Evolutionary conservation across 2,329 filamentous ascomycete species (phyloP), one percentile per base, ranked within the genome.

Genomic region (Pleoardoris graminearum): DNA sequence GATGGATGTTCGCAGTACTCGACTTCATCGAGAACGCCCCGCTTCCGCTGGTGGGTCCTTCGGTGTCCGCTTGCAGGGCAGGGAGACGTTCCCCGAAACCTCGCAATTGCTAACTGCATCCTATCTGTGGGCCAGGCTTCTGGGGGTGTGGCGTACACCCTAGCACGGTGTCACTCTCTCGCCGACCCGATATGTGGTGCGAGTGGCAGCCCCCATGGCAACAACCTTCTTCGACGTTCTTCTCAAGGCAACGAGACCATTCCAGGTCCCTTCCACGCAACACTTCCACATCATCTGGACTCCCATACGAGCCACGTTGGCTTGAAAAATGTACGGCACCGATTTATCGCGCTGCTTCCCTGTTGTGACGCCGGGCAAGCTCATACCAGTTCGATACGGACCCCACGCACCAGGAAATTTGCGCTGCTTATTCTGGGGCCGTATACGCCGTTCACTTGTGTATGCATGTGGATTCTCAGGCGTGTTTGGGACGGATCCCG

Each of bases 321-420:
- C 10, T 5, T 10, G 14, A 19, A 4, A 47, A 12, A 14, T 25
- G 10, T 36, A 7, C 22, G 10, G 32, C 30, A 16, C 33, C 16
- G 22, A 19, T 22, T 47, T 7, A 19, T 16, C 14, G 25, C 17
- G 19, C 17, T 39, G 36, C 42, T 32, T 37, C 25, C 44, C 39
- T 22, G 11, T 21, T 4, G 16, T 12, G 17, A 4, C 36, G 19
- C 17, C 38, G 48, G 21, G 29, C 25, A 8, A 39, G 38, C 50
- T 27, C 25, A 35, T 42, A 47, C 33, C 43, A 48, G 37, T 37
- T 48, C 39, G 38, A 44, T 48, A 32, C 43, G 38, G 50, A 49
- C 50, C 50, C 50, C 50, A 53, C 38, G n/a, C 50, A 19, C 45
- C 17, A 21, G 16, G 44, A 37, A 49, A 19, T 39, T 14, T 30